Base-by-base conservation (phyloP, 768 basidiomycete species). In the Trametes coccinea region DNA sequence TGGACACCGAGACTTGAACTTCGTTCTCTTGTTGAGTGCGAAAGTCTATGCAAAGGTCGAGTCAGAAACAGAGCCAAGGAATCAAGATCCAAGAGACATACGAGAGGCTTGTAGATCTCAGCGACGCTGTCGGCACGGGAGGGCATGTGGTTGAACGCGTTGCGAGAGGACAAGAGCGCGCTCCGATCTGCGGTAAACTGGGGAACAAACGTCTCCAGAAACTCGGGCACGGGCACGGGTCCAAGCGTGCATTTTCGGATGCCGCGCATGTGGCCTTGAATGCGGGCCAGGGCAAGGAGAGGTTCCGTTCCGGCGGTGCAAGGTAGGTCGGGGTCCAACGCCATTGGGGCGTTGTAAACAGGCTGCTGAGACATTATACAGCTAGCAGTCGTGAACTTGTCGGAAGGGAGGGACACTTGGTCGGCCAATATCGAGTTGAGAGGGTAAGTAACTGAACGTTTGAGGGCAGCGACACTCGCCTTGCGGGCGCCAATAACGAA, bases 21-120 rank as follows among this genome's bases (percentile, higher is more conserved):
- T 48, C 17, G 60, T 53, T 4, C 1, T 17, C 9, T 33, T 37
- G 27, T 46, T 47, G 0, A 56, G 33, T 3, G 62, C 53, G 3
- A 10, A 16, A 5, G 27, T 29, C 60, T 61, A 10, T 5, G 86
- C 2, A 10, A 1, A 7, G 13, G 6, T 41, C 7, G 16, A 14
- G 1, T 1, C 2, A 31, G 33, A 5, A 2, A 2, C 11, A 33
- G 30, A 22, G 22, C 22, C 22, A 22, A 22, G 22, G 22, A 13
- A 13, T 4, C 13, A 13, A 1, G 10, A 11, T 2, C 43, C 53
- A 11, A 1, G 10, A 11, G 2, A 50, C 53, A 5, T 43, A 61
- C 60, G 8, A 55, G 30, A 27, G 56, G 56, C 8, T 44, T 30
- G 17, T 44, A 43, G 3, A 58, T 41, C 5, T 37, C 46, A 5